These are phyloP conservation scores for Suhomyces sp. DNA, from an alignment of 805 yeast genomes.

Conservation along the genomic window DNA sequence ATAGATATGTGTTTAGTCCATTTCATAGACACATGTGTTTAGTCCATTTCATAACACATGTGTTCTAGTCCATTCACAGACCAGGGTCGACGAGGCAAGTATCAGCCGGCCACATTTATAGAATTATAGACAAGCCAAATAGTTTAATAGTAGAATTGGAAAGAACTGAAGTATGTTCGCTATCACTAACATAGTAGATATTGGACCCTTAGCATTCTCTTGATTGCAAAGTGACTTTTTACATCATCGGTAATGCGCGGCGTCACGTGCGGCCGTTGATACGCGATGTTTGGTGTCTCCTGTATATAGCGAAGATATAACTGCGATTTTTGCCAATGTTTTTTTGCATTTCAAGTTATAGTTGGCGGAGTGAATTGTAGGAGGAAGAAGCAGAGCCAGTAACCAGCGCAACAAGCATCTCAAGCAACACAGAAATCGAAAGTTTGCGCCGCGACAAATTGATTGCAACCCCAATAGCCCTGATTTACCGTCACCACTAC, in stretches of 20 bases:
- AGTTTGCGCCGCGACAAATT: background rate
- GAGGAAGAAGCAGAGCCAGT: background rate
- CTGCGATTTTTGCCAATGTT: constrained; percentile 1
- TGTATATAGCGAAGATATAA: background rate
- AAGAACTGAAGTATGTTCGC: too few species aligned
- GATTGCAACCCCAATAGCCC: background rate
- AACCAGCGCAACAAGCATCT: background rate
- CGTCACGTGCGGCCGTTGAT: background rate
- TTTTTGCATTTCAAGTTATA: background rate
- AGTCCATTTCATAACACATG: too few species aligned
- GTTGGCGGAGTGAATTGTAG: background rate
- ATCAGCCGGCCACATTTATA: too few species aligned
- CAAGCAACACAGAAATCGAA: background rate
- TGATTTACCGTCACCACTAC: background rate
- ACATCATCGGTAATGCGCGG: background rate
- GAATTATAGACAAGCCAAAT: too few species aligned
- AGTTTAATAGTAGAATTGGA: too few species aligned
- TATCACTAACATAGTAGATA: too few species aligned
- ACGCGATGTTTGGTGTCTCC: background rate
- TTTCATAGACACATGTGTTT: too few species aligned
- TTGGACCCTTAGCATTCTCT: too few species aligned
- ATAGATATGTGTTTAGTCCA: too few species aligned
- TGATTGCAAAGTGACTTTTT: too few species aligned
- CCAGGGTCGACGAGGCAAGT: too few species aligned
- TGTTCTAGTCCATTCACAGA: too few species aligned